phyloP scores from a whole-genome alignment of 2,329 filamentous ascomycete species.

The Xylaria sp. region DNA sequence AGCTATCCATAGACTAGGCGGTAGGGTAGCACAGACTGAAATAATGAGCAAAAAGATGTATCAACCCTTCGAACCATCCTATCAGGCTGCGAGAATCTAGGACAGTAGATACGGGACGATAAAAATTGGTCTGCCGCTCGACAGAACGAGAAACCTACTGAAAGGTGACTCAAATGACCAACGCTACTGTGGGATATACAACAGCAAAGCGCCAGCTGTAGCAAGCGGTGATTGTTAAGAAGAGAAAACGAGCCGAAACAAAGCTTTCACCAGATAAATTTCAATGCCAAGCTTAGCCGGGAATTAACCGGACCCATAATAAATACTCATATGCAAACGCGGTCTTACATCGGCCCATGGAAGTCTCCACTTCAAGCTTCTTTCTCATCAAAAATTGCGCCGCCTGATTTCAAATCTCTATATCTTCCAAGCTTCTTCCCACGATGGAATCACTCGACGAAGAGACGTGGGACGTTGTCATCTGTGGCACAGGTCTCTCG shows the following conservation, averaged over 20 bases:
- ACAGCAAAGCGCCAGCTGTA: slow-evolving; percentile 45
- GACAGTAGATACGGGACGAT: slow-evolving; percentile 88
- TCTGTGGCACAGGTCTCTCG: slow-evolving; percentile 80
- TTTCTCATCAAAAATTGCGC: slow-evolving; percentile 30
- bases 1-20: background rate
- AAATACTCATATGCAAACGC: background rate
- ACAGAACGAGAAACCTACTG: slow-evolving; percentile 47
- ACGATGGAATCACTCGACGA: slow-evolving; percentile 79
- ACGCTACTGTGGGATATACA: slow-evolving; percentile 49
- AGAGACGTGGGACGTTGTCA: slow-evolving; percentile 81
- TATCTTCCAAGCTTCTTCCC: slow-evolving; percentile 28
- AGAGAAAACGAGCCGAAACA: slow-evolving; percentile 33
- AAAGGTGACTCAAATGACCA: slow-evolving; percentile 47
- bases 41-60: slow-evolving; percentile 59
- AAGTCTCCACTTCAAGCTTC: slow-evolving; percentile 32
- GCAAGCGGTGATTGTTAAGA: slow-evolving; percentile 46
- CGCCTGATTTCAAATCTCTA: slow-evolving; percentile 37
- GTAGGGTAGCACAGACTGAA: background rate
- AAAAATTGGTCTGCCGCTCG: slow-evolving; percentile 49
- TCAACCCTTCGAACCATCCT: slow-evolving; percentile 86
- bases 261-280: slow-evolving; percentile 20
- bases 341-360: slow-evolving; percentile 32
- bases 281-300: slow-evolving; percentile 3
- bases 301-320: slow-evolving; percentile 20
- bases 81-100: slow-evolving; percentile 77